Evolutionary conservation across 139 green algal species (phyloP), one percentile per base, ranked within the genome.

Genomic region (Micromonas pusilla): DNA sequence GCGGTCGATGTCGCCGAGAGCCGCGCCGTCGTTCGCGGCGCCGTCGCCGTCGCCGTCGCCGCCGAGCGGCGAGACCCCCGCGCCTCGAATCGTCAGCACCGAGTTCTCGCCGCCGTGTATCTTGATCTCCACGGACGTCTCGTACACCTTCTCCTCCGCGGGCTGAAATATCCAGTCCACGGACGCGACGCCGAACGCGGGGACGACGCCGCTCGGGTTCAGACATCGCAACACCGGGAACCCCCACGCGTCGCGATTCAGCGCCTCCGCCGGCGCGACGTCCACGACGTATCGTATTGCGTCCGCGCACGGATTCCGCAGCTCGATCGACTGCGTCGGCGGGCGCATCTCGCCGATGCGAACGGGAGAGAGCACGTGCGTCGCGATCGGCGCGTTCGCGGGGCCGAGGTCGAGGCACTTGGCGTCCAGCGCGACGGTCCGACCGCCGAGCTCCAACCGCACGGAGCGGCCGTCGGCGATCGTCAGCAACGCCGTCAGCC

Each of bases 381-480:
- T 16, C n/a, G 37, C 45, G 9, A 57, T 57, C 9, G 9, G 9
- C 45, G 45, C 9, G 45, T 57, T 57, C 45, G 45, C 32, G 33
- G 54, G 5, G 26, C 62, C 9, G 2, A 65, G 26, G 36, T 63
- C 52, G 53, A 90, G 78, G 2, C 78, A 37, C 78, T 85, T 80
- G 26, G 37, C 31, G 1, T 75, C 54, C 2, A 68, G 39, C 36
- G 66, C 28, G 16, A 88, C 79, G 21, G 85, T 90, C n/a, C 37
- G n/a, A 3, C 83, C 71, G 63, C 38, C 53, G 31, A 92, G 81
- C 73, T 91, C 77, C 70, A 93, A 74, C 31, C 84, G 82, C 63
- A 91, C 67, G 39, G 83, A 81, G 80, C 90, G 90, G 82, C 89
- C 87, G 72, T 91, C 79, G 20, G 66, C 36, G 2, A 92, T 33